These are phyloP conservation scores for Mortierella sp. DNA, from an alignment of 371 early-diverging fungal species.

Conservation along the genomic window DNA sequence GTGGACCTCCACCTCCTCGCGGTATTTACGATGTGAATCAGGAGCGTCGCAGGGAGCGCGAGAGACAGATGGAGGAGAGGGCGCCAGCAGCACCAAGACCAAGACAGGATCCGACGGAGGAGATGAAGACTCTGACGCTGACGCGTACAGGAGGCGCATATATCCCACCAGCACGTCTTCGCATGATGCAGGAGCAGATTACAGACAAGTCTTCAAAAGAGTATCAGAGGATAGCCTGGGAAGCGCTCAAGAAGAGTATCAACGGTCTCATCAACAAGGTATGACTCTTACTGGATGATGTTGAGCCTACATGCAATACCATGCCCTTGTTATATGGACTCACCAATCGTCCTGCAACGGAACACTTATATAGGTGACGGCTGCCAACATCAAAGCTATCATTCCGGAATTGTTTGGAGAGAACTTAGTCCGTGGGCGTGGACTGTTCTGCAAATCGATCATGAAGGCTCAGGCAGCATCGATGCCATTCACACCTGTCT, in stretches of 20 bases:
- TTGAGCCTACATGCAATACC: neutral
- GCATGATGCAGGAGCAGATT: conserved; percentile 86
- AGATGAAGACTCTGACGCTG: conserved; percentile 42
- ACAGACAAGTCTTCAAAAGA: conserved; percentile 80
- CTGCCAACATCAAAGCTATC: conserved; percentile 91
- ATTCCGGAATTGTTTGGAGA: conserved; percentile 92
- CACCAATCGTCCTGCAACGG: neutral
- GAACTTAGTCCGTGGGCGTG: conserved; percentile 95
- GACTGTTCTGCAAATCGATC: conserved; percentile 88
- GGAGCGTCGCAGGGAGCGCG: conserved; percentile 56
- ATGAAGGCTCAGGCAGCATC: conserved; percentile 96
- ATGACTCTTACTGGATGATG: neutral
- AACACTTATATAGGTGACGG: conserved; percentile 72
- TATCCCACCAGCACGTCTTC: conserved; percentile 91
- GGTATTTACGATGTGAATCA: conserved; percentile 32
- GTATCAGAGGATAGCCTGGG: conserved; percentile 95
- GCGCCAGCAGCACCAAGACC: conserved; percentile 38
- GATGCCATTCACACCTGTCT: conserved; percentile 93
- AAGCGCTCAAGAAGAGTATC: conserved; percentile 94
- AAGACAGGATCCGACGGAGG: conserved; percentile 40
- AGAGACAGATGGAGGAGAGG: conserved; percentile 56
- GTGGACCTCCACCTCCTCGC: conserved; percentile 16
- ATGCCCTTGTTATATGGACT: neutral
- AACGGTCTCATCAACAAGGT: conserved; percentile 97
- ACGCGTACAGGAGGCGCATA: conserved; percentile 87